Evolutionary conservation across 257 asterid species (phyloP).

Genomic region (Rehmannia glutinosa): DNA sequence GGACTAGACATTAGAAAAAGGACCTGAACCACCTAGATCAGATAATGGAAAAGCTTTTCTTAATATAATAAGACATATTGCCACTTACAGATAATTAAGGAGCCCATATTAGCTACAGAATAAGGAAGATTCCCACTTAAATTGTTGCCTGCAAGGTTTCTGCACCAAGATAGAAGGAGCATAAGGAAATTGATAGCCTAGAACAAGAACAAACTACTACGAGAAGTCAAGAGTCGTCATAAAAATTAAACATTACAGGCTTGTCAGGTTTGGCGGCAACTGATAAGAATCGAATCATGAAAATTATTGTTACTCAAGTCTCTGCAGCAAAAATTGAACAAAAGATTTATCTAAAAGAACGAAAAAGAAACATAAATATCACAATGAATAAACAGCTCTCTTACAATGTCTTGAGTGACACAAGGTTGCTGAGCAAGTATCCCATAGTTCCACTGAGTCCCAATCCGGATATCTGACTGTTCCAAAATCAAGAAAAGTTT

Average conservation of each 20-base stretch:
- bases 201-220: constrained; percentile 6
- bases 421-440: constrained; percentile 67
- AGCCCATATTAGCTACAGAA: constrained; percentile 52
- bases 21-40: constrained; percentile 7
- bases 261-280: constrained; percentile 79
- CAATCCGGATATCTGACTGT: constrained; percentile 75
- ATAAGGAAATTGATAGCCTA: constrained; percentile 10
- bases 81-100: constrained; percentile 79
- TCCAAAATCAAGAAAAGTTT: constrained; percentile 26
- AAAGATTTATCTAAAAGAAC: background rate
- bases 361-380: background rate
- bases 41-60: constrained; percentile 13
- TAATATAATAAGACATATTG: constrained; percentile 1
- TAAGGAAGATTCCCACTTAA: constrained; percentile 79
- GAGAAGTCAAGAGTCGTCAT: constrained; percentile 18
- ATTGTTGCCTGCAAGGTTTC: constrained; percentile 87
- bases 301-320: constrained; percentile 87
- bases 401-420: constrained; percentile 75
- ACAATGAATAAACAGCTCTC: constrained; percentile 20
- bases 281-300: constrained; percentile 79
- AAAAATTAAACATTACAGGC: constrained; percentile 56
- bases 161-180: constrained; percentile 31
- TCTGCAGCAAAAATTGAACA: constrained; percentile 40
- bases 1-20: constrained; percentile 22
- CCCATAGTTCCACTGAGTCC: constrained; percentile 89